phyloP scores from a whole-genome alignment of 805 yeast genomes.

The Barnettozyma salicaria region DNA sequence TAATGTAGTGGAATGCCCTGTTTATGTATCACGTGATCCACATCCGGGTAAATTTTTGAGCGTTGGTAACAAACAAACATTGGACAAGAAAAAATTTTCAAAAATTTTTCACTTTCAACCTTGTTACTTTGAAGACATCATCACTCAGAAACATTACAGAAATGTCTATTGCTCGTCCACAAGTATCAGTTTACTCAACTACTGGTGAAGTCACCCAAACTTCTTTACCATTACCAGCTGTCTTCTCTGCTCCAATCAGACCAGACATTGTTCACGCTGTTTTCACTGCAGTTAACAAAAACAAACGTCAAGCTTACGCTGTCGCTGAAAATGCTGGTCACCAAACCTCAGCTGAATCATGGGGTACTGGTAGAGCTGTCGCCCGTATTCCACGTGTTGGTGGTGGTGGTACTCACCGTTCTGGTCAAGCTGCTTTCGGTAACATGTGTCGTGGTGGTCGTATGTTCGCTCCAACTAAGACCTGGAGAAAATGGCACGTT shows the following conservation, averaged over 20 bases:
- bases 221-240: conserved; percentile 93
- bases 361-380: conserved; percentile 99
- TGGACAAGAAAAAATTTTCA: neutral
- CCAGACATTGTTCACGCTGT: conserved; percentile 99
- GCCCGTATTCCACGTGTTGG: conserved; percentile 99
- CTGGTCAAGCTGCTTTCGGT: conserved; percentile 99
- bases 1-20: too few relatives aligned
- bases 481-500: conserved; percentile 99
- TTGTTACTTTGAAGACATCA: neutral
- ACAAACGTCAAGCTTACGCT: conserved; percentile 99
- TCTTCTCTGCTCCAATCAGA: conserved; percentile 99
- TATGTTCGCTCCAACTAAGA: conserved; percentile 99
- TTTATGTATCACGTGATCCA: too few relatives aligned
- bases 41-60: neutral
- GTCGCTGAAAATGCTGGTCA: conserved; percentile 99
- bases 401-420: conserved; percentile 99
- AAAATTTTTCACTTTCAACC: conserved; percentile 11
- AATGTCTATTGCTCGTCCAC: conserved; percentile 78
- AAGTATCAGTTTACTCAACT: conserved; percentile 89
- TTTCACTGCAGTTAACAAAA: conserved; percentile 97
- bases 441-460: conserved; percentile 99
- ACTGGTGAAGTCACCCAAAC: conserved; percentile 82
- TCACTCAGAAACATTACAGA: conserved; percentile 18
- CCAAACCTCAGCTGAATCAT: conserved; percentile 99
- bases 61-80: neutral